These are phyloP conservation scores for Dipodascus albidus DNA, from an alignment of 805 yeast species.

Conservation along the genomic window DNA sequence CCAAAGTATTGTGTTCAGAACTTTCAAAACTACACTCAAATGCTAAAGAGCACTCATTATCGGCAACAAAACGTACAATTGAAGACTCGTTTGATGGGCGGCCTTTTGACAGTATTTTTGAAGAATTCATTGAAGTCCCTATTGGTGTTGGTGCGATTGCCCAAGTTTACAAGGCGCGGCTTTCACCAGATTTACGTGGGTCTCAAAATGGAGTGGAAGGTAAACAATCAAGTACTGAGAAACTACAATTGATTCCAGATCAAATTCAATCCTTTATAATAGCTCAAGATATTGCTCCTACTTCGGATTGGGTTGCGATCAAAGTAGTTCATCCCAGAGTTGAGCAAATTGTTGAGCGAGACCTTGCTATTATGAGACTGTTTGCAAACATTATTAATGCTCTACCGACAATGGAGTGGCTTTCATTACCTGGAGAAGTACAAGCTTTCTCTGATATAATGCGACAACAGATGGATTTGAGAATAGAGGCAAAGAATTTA, in stretches of 20 bases:
- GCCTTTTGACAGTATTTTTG: constrained; percentile 66
- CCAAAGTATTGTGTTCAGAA: constrained; percentile 65
- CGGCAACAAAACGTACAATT: constrained; percentile 47
- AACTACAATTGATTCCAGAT: background rate
- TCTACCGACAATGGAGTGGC: constrained; percentile 96
- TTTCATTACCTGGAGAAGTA: constrained; percentile 89
- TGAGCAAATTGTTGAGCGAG: constrained; percentile 59
- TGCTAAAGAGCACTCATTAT: constrained; percentile 60
- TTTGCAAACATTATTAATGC: constrained; percentile 61
- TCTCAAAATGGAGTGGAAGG: background rate
- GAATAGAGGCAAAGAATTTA: constrained; percentile 82
- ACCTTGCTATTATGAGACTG: constrained; percentile 69
- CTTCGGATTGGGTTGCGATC: constrained; percentile 54
- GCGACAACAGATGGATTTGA: constrained; percentile 78
- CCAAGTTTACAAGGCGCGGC: constrained; percentile 74
- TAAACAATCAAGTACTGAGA: background rate
- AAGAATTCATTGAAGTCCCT: constrained; percentile 62
- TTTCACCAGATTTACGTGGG: constrained; percentile 19
- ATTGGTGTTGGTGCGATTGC: constrained; percentile 98
- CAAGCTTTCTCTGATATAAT: constrained; percentile 76
- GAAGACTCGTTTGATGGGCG: constrained; percentile 45
- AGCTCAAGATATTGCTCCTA: constrained; percentile 15
- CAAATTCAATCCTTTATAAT: background rate
- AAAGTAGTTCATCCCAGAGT: constrained; percentile 90
- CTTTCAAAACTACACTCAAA: constrained; percentile 71